Base-by-base conservation (phyloP, 352 stramenopile genomes). In the Pythium insidiosum region DNA sequence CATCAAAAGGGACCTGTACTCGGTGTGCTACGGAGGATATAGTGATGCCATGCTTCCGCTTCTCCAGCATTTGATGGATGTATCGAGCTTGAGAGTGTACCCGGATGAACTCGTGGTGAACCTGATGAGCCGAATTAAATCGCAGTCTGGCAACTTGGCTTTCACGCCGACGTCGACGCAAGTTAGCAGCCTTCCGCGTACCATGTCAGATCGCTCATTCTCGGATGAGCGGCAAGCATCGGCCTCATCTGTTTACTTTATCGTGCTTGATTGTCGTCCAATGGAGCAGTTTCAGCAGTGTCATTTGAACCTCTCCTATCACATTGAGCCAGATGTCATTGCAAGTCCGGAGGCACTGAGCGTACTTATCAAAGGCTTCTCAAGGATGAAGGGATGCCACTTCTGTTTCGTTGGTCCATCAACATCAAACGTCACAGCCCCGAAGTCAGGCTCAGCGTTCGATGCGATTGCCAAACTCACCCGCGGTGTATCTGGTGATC, bases 341-440 rank as follows among this genome's bases (percentile, higher is more conserved):
- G 60, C 58, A 10, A 81, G 64, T 25, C 78, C 83, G 4, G 80
- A 93, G 38, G 78, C 68, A 7, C 52, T 94, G 13, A 66, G 75
- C 16, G 66, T 75, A 22, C 61, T 94, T 9, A 70, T 94, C 51
- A 84, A 91, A 37, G 79, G 77, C 0, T 92, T 94, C 29, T 62
- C 61, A 21, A 60, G 68, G 4, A 94, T 94, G 80, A 93, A 94
- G 69, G 80, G 82, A 1, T 92, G 78, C 37, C 83, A 94, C 38
- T 94, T 94, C 53, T 94, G 83, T 45, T 92, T 94, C 43, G 74
- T 94, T 37, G 83, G 83, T 3, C 76, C 68, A 5, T 58, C 74
- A 13, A 53, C 44, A 6, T 38, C 22, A 15, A 12, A 30, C 3
- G 10, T 31, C 1, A 46, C 19, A 0, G 16, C 43, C 33, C 18